A percentile compares a stretch with the other conserved stretches of the same genome.
These are phyloP conservation scores for Irpex sp. DNA, from an alignment of 1,284 basidiomycete species.

Conservation along the genomic window DNA sequence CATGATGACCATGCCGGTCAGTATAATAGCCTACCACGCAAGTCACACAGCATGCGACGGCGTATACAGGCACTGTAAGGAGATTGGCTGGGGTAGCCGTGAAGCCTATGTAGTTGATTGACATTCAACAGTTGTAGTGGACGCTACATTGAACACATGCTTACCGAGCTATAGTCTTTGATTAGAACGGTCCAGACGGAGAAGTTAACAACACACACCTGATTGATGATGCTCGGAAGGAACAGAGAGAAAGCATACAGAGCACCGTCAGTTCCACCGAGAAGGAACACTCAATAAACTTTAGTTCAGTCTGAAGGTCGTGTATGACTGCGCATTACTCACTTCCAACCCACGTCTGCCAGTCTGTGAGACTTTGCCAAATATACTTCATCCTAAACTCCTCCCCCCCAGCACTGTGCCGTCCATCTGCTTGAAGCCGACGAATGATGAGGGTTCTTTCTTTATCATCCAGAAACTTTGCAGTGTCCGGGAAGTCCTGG, in stretches of 20 bases:
- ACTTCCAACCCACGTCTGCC: slow-evolving; percentile 73
- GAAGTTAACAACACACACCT: slow-evolving; percentile 36
- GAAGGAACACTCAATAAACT: no score
- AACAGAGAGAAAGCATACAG: slow-evolving; percentile 74
- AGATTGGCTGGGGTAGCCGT: slow-evolving; percentile 68
- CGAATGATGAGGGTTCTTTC: slow-evolving; percentile 68
- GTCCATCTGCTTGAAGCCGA: slow-evolving; percentile 59
- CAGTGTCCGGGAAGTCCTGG: slow-evolving; percentile 78
- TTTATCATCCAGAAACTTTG: slow-evolving; percentile 67
- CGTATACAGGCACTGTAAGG: slow-evolving; percentile 66
- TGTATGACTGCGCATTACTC: not conserved
- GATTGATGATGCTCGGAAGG: slow-evolving; percentile 67
- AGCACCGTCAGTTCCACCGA: slow-evolving; percentile 34
- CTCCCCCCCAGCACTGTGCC: slow-evolving; percentile 72
- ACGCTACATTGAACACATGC: not conserved
- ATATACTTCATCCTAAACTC: slow-evolving; percentile 59
- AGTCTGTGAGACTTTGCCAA: slow-evolving; percentile 55
- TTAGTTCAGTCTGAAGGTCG: not conserved
- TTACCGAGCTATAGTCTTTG: not conserved
- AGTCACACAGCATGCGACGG: slow-evolving; percentile 60
- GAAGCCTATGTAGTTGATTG: slow-evolving; percentile 40
- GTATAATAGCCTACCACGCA: slow-evolving; percentile 59
- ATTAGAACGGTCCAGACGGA: not conserved
- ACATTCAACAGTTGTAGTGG: not conserved
- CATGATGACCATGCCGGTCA: slow-evolving; percentile 55